These are phyloP conservation scores for Acacia concinna DNA, from an alignment of 331 rosid species.

Conservation along the genomic window DNA sequence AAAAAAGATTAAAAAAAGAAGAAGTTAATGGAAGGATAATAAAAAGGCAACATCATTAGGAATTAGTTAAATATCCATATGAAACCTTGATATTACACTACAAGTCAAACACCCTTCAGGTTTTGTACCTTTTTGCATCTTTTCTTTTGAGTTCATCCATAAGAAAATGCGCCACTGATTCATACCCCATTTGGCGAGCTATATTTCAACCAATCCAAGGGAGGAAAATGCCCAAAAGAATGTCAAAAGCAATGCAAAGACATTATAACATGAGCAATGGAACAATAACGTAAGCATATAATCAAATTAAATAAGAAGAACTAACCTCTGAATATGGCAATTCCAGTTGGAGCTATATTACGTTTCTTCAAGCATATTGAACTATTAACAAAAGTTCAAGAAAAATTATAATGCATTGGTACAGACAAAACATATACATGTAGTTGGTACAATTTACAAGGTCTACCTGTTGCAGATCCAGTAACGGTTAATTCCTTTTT, in stretches of 20 bases:
- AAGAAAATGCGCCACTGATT: constrained; percentile 71
- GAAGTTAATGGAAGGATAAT: background rate
- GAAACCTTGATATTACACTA: constrained; percentile 2
- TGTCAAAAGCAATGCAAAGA: background rate
- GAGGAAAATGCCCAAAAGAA: background rate
- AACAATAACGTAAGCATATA: background rate
- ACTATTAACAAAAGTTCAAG: constrained; percentile 32
- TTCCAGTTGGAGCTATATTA: constrained; percentile 68
- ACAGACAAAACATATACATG: background rate
- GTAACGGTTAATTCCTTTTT: constrained; percentile 51
- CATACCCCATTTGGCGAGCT: constrained; percentile 64
- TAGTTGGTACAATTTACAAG: background rate
- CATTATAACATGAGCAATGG: background rate
- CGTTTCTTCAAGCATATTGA: constrained; percentile 64
- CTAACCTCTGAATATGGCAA: constrained; percentile 61
- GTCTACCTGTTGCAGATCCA: constrained; percentile 85
- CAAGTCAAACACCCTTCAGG: constrained; percentile 14
- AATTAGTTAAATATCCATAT: background rate
- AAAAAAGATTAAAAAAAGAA: too few species aligned
- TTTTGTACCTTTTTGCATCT: constrained; percentile 20
- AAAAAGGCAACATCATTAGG: background rate
- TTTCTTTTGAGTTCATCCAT: constrained; percentile 60
- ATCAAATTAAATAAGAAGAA: background rate
- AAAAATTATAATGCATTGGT: background rate
- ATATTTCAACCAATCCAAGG: constrained; percentile 17